These are phyloP conservation scores for Rhododendron griersonianum DNA, from an alignment of 148 eudicot species.

Conservation along the genomic window DNA sequence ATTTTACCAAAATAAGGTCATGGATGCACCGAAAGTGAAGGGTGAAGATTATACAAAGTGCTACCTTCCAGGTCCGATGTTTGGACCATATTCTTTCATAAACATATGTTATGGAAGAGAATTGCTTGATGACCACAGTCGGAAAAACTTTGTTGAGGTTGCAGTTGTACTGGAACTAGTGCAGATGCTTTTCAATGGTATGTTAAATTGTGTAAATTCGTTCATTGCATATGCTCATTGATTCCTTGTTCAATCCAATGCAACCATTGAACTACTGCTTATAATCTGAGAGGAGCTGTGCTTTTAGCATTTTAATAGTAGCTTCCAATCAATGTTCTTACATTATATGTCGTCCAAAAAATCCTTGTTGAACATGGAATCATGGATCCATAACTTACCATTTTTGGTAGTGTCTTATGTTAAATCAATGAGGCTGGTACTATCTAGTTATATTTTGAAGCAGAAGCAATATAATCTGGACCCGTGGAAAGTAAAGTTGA, in stretches of 20 bases:
- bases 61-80: slow-evolving; percentile 56
- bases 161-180: slow-evolving; percentile 44
- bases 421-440: background rate
- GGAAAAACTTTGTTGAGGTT: slow-evolving; percentile 63
- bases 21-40: slow-evolving; percentile 48
- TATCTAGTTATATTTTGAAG: background rate
- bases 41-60: slow-evolving; percentile 26
- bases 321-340: background rate
- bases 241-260: background rate
- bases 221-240: background rate
- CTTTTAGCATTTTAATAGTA: background rate
- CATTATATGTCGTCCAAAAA: background rate
- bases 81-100: slow-evolving; percentile 72
- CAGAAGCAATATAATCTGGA: background rate
- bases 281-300: background rate
- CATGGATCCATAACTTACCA: background rate
- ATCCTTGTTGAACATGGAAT: background rate
- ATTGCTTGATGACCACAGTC: slow-evolving; percentile 53
- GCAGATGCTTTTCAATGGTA: slow-evolving; percentile 52
- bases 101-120: slow-evolving; percentile 59
- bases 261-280: background rate
- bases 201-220: background rate
- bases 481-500: background rate
- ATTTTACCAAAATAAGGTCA: slow-evolving; percentile 50
- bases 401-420: background rate